Percentiles rank a stretch among this genome's conserved stretches.
Conservation (phyloP, 169 alveolate species). For the Plasmodium coatneyi region DNA sequence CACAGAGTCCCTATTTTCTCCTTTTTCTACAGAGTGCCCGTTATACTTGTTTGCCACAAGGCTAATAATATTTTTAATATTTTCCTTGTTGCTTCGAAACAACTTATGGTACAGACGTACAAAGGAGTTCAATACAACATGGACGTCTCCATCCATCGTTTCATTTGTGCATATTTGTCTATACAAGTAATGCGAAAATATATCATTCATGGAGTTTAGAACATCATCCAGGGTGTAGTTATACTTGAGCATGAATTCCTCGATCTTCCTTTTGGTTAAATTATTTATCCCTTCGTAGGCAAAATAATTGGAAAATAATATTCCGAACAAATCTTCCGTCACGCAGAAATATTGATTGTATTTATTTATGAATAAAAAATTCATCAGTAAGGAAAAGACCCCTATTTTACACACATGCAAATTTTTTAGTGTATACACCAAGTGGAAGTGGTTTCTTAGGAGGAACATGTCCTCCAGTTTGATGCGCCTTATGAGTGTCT, state of each 20-base stretch:
- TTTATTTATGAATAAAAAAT: constrained; percentile 22
- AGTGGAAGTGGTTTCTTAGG: constrained; percentile 5
- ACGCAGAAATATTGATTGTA: constrained; percentile 67
- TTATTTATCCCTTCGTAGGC: constrained; percentile 32
- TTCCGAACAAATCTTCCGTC: constrained; percentile 29
- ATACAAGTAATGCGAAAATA: constrained; percentile 19
- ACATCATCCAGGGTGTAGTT: constrained; percentile 49
- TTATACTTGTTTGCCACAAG: constrained; percentile 34
- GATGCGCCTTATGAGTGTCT: constrained; percentile 14
- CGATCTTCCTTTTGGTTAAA: constrained; percentile 23
- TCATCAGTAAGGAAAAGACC: constrained; percentile 24
- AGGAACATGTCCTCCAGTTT: constrained; percentile 11
- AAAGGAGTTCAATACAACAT: constrained; percentile 9
- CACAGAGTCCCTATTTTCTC: neutral
- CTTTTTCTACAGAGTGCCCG: constrained; percentile 1
- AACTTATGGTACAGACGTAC: constrained; percentile 34
- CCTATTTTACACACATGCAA: constrained; percentile 22
- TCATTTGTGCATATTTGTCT: constrained; percentile 34
- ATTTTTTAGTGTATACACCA: constrained; percentile 21
- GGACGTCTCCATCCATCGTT: constrained; percentile 9
- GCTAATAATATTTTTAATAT: constrained; percentile 24
- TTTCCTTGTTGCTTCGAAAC: constrained; percentile 52
- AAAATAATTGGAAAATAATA: constrained; percentile 29
- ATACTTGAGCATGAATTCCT: constrained; percentile 50
- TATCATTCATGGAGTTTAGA: constrained; percentile 36